These are phyloP conservation scores for Mycosphaerelloides madeirae DNA, from an alignment of 2,329 filamentous ascomycete species.

Conservation along the genomic window DNA sequence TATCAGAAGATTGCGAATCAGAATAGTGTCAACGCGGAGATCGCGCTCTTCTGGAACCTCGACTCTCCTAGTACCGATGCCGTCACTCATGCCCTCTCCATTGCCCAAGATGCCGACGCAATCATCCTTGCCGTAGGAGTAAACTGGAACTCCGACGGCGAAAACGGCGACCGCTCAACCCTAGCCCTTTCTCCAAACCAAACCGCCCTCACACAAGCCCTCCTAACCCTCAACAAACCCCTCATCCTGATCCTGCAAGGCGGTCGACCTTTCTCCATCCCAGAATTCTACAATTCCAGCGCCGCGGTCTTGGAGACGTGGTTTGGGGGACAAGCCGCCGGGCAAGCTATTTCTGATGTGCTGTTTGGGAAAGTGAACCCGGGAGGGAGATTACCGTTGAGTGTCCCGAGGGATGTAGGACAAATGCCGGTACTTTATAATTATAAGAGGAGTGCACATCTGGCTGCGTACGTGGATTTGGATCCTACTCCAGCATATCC, in stretches of 20 bases:
- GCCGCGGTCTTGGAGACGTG: conserved; percentile 10
- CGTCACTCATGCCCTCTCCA: conserved; percentile 1
- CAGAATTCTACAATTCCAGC: conserved; percentile 11
- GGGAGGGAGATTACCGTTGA: conserved; percentile 9
- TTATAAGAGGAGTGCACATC: conserved; percentile 6
- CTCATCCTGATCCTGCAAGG: conserved; percentile 11
- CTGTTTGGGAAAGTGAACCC: conserved; percentile 13
- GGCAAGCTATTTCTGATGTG: conserved; percentile 11
- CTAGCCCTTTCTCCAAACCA: conserved; percentile 12
- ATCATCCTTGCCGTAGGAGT: conserved; percentile 12
- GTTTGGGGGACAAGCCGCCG: conserved; percentile 12
- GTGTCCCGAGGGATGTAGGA: conserved; percentile 8
- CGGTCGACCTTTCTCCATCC: conserved; percentile 13
- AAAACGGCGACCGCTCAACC: conserved; percentile 14
- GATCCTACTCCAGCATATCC: conserved; percentile 9
- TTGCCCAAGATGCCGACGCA: conserved; percentile 6
- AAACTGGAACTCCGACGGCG: conserved; percentile 15
- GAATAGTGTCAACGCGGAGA: conserved; percentile 15
- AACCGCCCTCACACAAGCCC: conserved; percentile 8
- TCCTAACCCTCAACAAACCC: conserved; percentile 9
- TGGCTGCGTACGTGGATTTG: conserved; percentile 6
- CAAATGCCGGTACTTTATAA: conserved; percentile 17
- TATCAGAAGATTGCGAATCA: conserved; percentile 15
- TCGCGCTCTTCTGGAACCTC: conserved; percentile 18
- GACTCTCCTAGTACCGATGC: conserved; percentile 5